Evolutionary conservation across 345 rosid species (phyloP).

Genomic region (Populus pruinosa): DNA sequence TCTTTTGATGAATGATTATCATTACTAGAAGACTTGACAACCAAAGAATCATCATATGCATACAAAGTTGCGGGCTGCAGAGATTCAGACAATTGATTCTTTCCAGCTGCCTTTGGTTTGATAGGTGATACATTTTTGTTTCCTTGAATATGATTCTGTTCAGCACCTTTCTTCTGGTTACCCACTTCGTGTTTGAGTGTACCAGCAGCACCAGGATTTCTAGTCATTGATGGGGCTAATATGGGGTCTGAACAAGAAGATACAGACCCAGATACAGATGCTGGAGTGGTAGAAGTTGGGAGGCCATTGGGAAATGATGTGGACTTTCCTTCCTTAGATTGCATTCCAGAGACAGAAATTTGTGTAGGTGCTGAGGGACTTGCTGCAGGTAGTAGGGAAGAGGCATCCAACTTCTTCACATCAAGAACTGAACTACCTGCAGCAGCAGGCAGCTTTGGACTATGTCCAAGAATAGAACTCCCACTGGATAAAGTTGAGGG

Average conservation of each 20-base stretch:
- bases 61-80: conserved; percentile 25
- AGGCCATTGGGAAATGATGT: conserved; percentile 17
- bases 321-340: conserved; percentile 34
- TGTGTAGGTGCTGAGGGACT: conserved; percentile 15
- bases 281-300: conserved; percentile 14
- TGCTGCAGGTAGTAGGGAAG: conserved; percentile 8
- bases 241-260: conserved; percentile 45
- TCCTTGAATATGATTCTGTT: conserved; percentile 31
- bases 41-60: conserved; percentile 23
- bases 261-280: conserved; percentile 33
- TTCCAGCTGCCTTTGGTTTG: conserved; percentile 29
- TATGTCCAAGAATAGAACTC: conserved; percentile 26
- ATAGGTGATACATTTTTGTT: conserved; percentile 14
- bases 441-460: conserved; percentile 11
- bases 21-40: conserved; percentile 24
- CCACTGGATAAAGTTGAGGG: conserved; percentile 39
- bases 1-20: conserved; percentile 27
- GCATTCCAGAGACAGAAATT: conserved; percentile 28
- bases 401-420: conserved; percentile 17
- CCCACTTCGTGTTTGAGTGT: conserved; percentile 26
- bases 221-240: conserved; percentile 27
- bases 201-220: conserved; percentile 29
- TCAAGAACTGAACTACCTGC: conserved; percentile 19
- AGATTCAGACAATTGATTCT: conserved; percentile 30
- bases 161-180: conserved; percentile 27